Evolutionary conservation across 2,329 filamentous ascomycete species (phyloP).

Genomic region (Alternaria atra): DNA sequence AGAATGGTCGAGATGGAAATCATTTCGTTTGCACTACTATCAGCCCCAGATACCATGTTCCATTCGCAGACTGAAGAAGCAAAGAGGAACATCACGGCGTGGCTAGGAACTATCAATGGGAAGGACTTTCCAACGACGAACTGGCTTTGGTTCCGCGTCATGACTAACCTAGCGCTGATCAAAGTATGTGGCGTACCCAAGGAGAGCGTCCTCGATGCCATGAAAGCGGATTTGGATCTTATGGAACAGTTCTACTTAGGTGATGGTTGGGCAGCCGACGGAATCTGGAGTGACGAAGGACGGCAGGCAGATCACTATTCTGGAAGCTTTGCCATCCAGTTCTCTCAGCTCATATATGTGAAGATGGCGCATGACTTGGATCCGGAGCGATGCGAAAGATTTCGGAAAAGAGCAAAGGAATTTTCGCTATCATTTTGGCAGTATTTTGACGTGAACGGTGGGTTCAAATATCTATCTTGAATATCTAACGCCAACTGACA

Average conservation of each 20-base stretch:
- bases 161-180: constrained; percentile 59
- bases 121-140: constrained; percentile 60
- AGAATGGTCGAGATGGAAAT: constrained; percentile 65
- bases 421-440: constrained; percentile 58
- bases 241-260: constrained; percentile 58
- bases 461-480: background rate
- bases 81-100: constrained; percentile 52
- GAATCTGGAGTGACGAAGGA: constrained; percentile 52
- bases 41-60: constrained; percentile 53
- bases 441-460: constrained; percentile 60
- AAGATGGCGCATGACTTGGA: constrained; percentile 57
- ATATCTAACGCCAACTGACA: background rate
- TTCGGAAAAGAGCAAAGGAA: constrained; percentile 51
- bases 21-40: constrained; percentile 59
- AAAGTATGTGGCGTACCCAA: constrained; percentile 53
- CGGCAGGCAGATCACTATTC: constrained; percentile 63
- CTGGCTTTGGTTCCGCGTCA: constrained; percentile 64
- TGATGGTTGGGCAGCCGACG: constrained; percentile 61
- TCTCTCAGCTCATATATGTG: constrained; percentile 59
- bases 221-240: constrained; percentile 55
- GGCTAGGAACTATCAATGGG: constrained; percentile 56
- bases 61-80: constrained; percentile 36
- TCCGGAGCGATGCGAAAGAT: constrained; percentile 48
- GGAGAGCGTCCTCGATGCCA: constrained; percentile 46
- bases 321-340: constrained; percentile 64